Conservation (phyloP, 306 rosid genomes). For the cucumber (Cucumis sativus) region DNA sequence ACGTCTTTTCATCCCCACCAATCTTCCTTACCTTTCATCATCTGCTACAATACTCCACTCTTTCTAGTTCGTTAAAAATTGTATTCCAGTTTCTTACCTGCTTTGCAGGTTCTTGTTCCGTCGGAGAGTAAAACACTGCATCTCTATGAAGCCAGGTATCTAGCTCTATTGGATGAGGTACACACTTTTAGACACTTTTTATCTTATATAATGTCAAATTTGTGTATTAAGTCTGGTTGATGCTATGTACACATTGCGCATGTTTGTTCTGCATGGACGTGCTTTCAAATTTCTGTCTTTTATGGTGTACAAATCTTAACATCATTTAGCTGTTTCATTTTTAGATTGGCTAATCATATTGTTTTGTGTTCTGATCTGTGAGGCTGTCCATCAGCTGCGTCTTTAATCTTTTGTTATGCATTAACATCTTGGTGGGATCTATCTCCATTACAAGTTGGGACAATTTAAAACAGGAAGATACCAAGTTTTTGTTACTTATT, state of each 20-base stretch:
- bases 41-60: no score
- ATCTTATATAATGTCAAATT: not conserved
- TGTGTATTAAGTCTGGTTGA: not conserved
- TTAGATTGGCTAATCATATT: not conserved
- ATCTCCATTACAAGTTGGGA: not conserved
- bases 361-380: not conserved
- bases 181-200: not conserved
- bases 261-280: not conserved
- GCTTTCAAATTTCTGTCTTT: not conserved
- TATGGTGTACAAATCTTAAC: not conserved
- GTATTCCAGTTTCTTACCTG: not conserved
- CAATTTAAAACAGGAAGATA: not conserved
- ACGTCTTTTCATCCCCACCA: not conserved
- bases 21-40: not conserved
- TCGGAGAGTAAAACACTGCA: conserved; percentile 32
- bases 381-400: not conserved
- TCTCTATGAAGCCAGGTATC: conserved; percentile 38
- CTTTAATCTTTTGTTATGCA: not conserved
- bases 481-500: not conserved
- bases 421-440: not conserved
- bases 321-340: not conserved
- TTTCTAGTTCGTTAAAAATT: no score
- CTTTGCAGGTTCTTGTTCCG: conserved; percentile 31
- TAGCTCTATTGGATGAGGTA: conserved; percentile 36
- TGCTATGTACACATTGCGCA: not conserved